Base-by-base conservation (phyloP, 768 basidiomycete genomes). In the Suillus fuscotomentosus region DNA sequence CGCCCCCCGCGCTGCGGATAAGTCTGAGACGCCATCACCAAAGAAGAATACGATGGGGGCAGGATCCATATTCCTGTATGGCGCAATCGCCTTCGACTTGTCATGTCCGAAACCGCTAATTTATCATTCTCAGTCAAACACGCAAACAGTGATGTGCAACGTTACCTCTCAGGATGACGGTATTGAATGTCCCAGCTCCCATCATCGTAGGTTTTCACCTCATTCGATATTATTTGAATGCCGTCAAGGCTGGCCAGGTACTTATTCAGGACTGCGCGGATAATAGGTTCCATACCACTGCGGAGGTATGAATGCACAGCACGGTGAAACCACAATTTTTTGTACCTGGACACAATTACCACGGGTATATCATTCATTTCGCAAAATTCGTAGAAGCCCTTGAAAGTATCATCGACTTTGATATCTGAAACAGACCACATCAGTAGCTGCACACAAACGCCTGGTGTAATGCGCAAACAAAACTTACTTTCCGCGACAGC, bases 11-110 rank as follows among this genome's bases (percentile, higher is more conserved):
- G 97, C 97, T 3, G 97, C 97, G 10, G 93, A 95, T 76, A 97
- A 85, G 75, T 97, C 95, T 63, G 94, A 95, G 59, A 97, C 97
- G 41, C 97, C 97, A 74, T 99, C 97, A 0, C 97, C 97, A 67
- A 97, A 96, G 86, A 97, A 99, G 79, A 99, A 97, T 11, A 97
- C 80, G 2, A 85, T 88, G 3, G 97, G 97, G 5, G 88, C 86
- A 55, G 86, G 73, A 7, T 80, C 69, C 50, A 96, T 82, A 48
- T 81, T 78, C n/a, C 88, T 82, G 78, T 98, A 99, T 0, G 94
- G 96, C 41, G 96, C 79, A 69, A 99, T 98, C 3, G 97, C 94
- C 69, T 89, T 90, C 8, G 92, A 94, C 79, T 99, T 99, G 78
- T 99, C 97, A 74, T 99, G 97, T 0, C 97, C 97, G 70, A 85